phyloP scores from a whole-genome alignment of 2,329 filamentous ascomycete genomes.

The Fusarium nygamai region DNA sequence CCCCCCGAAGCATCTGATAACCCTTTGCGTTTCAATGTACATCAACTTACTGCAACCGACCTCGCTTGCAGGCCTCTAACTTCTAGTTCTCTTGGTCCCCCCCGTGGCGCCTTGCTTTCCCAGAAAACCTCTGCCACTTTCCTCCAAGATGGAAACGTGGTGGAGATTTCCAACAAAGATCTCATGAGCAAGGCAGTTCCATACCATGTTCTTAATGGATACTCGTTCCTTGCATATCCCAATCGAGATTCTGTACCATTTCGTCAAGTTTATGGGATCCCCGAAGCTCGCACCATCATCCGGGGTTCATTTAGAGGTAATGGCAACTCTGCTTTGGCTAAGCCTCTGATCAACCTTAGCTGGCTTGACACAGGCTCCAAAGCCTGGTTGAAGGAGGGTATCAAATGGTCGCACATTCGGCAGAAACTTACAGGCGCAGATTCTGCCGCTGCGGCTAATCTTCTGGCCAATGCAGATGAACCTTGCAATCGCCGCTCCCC shows the following conservation, averaged over 20 bases:
- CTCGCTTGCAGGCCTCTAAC: neutral
- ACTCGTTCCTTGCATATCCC: neutral
- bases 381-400: neutral
- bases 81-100: neutral
- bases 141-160: neutral
- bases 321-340: accelerated
- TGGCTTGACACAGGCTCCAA: neutral
- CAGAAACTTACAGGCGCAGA: neutral
- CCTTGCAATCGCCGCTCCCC: neutral
- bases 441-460: neutral
- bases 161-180: neutral
- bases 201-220: neutral
- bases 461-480: neutral
- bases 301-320: neutral
- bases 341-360: neutral
- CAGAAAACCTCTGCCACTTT: neutral
- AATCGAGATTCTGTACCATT: neutral
- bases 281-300: neutral
- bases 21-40: neutral
- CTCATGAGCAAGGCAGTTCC: neutral
- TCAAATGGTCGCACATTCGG: neutral
- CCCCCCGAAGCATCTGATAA: neutral
- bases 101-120: neutral
- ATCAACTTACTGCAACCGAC: neutral
- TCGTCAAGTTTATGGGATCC: neutral